These are phyloP conservation scores for Boletellus ananas DNA, from an alignment of 768 basidiomycete genomes.

Conservation along the genomic window DNA sequence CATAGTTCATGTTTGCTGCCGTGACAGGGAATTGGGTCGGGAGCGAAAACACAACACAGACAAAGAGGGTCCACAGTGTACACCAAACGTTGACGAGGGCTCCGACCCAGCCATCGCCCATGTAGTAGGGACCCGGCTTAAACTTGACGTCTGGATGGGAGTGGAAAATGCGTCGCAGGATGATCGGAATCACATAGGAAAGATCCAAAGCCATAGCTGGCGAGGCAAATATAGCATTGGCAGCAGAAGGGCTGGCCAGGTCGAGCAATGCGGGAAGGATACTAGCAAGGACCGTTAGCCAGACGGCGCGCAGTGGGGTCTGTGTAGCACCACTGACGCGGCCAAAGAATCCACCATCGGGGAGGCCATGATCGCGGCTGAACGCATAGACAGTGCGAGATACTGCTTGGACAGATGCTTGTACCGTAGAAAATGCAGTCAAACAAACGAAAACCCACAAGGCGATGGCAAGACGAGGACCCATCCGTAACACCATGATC, in stretches of 20 bases:
- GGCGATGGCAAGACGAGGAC: conserved; percentile 46
- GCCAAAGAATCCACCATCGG: conserved; percentile 57
- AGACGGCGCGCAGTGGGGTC: conserved; percentile 56
- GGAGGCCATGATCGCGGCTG: conserved; percentile 50
- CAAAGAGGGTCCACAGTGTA: conserved; percentile 44
- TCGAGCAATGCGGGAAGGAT: conserved; percentile 47
- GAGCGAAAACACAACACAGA: conserved; percentile 46
- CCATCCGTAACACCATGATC: conserved; percentile 54
- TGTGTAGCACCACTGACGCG: conserved; percentile 42
- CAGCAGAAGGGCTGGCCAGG: conserved; percentile 49
- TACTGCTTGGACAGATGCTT: conserved; percentile 48
- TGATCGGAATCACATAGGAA: conserved; percentile 56
- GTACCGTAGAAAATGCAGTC: conserved; percentile 56
- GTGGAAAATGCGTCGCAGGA: conserved; percentile 46
- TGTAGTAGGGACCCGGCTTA: conserved; percentile 58
- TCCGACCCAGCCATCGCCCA: conserved; percentile 49
- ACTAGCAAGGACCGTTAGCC: conserved; percentile 43
- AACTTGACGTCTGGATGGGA: conserved; percentile 58
- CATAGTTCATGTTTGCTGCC: conserved; percentile 49
- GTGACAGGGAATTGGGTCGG: conserved; percentile 50
- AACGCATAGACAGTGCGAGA: conserved; percentile 60
- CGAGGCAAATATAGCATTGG: conserved; percentile 57
- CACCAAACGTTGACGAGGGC: conserved; percentile 44
- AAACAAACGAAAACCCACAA: conserved; percentile 58
- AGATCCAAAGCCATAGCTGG: conserved; percentile 50